Percentiles rank a stretch among this genome's conserved stretches.
phyloP scores from a whole-genome alignment of 768 basidiomycete species.

The Austroboletus festivus region DNA sequence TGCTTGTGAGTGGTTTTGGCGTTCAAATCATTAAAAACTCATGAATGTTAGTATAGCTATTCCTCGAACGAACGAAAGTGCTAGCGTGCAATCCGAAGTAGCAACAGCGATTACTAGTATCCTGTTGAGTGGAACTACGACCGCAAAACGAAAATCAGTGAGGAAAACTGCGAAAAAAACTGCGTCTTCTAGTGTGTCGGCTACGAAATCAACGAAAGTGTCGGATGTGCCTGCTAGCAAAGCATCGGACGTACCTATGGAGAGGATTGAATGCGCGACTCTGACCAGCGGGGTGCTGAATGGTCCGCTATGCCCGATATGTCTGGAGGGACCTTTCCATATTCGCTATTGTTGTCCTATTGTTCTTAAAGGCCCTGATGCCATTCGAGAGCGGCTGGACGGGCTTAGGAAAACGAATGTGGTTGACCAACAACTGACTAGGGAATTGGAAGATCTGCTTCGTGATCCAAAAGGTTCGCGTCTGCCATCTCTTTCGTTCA shows the following conservation, averaged over 20 bases:
- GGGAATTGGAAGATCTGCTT: slow-evolving; percentile 39
- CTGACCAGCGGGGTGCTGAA: neutral
- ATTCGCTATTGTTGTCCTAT: slow-evolving; percentile 48
- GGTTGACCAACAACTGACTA: slow-evolving; percentile 34
- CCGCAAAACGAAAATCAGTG: slow-evolving; percentile 8
- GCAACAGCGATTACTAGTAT: slow-evolving; percentile 19
- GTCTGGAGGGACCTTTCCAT: slow-evolving; percentile 44
- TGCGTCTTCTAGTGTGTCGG: neutral
- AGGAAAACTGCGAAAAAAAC: slow-evolving; percentile 9
- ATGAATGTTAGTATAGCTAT: slow-evolving; percentile 24
- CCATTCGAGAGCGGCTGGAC: slow-evolving; percentile 44
- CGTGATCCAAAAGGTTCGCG: slow-evolving; percentile 27
- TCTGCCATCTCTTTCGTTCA: neutral
- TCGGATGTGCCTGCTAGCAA: neutral
- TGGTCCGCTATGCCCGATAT: slow-evolving; percentile 41
- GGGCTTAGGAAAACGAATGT: slow-evolving; percentile 35
- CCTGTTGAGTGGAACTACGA: slow-evolving; percentile 5
- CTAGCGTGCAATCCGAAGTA: slow-evolving; percentile 14
- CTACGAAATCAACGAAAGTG: neutral
- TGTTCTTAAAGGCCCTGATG: slow-evolving; percentile 40
- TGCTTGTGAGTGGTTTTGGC: slow-evolving; percentile 15
- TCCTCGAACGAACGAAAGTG: slow-evolving; percentile 16
- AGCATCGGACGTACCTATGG: neutral
- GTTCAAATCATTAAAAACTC: slow-evolving; percentile 10
- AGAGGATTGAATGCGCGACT: neutral